phyloP scores from a whole-genome alignment of 2,329 filamentous ascomycete genomes.

The Talaromyces sp. region DNA sequence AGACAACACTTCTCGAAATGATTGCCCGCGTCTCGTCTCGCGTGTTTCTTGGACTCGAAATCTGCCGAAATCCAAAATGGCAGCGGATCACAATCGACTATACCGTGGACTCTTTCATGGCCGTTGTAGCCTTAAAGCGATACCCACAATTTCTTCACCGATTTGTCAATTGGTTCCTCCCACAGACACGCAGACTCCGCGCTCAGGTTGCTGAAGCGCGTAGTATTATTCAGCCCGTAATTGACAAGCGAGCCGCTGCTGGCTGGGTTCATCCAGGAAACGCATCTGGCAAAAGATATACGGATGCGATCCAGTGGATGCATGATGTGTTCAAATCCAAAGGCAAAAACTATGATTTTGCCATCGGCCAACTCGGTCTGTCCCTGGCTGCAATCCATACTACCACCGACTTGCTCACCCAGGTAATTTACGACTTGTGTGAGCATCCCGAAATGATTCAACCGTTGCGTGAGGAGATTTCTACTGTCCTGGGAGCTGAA shows the following conservation, averaged over 20 bases:
- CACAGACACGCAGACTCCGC: constrained; percentile 30
- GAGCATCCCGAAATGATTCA: constrained; percentile 6
- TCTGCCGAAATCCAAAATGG: constrained; percentile 14
- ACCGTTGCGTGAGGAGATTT: constrained; percentile 7
- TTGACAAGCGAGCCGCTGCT: constrained; percentile 8
- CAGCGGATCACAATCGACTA: constrained; percentile 12
- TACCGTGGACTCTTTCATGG: constrained; percentile 11
- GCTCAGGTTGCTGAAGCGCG: constrained; percentile 30
- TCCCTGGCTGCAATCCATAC: constrained; percentile 15
- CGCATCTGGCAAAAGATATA: not conserved
- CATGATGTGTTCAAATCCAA: constrained; percentile 11
- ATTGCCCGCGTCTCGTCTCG: constrained; percentile 12
- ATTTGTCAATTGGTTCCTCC: constrained; percentile 37
- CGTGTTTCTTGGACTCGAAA: constrained; percentile 14
- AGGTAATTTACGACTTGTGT: constrained; percentile 8
- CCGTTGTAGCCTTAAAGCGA: constrained; percentile 30
- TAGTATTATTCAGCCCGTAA: constrained; percentile 22
- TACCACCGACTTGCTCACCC: constrained; percentile 9
- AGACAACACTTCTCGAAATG: constrained; percentile 9
- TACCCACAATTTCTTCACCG: constrained; percentile 33
- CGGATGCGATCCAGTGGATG: constrained; percentile 16
- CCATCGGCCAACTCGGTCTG: constrained; percentile 14
- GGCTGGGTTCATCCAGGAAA: not conserved
- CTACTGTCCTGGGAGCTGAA: not conserved
- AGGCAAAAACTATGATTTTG: constrained; percentile 13